Percentiles rank a stretch among this genome's conserved stretches.
These are phyloP conservation scores for Orbilia oligospora DNA, from an alignment of 2,329 filamentous ascomycete species.

Conservation along the genomic window DNA sequence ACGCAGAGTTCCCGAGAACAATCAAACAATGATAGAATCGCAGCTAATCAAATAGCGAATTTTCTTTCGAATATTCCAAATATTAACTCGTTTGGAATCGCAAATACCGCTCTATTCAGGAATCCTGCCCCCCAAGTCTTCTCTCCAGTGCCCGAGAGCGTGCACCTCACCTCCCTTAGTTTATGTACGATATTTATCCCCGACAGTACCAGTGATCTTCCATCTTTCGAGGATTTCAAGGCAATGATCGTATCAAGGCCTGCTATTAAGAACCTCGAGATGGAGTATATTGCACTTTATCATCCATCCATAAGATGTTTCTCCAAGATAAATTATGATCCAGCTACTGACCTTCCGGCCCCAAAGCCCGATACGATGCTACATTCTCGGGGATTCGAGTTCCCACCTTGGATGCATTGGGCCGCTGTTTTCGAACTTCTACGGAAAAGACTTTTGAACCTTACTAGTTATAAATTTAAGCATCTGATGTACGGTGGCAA, in stretches of 20 bases:
- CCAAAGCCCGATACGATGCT: not conserved
- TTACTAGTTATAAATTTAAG: not conserved
- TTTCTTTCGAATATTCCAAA: not conserved
- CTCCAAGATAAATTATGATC: not conserved
- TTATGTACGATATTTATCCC: constrained; percentile 7
- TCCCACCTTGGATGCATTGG: not conserved
- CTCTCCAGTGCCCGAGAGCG: not conserved
- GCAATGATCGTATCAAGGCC: constrained; percentile 9
- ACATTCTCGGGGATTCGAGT: not conserved
- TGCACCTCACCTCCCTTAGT: not conserved
- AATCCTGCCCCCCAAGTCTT: not conserved
- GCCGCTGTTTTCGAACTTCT: not conserved
- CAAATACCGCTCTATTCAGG: not conserved
- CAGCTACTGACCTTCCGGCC: not conserved
- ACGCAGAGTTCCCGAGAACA: not conserved
- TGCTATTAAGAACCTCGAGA: constrained; percentile 13
- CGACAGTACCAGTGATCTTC: not conserved
- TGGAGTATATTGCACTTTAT: not conserved
- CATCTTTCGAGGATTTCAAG: not conserved
- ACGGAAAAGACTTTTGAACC: not conserved
- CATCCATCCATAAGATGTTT: not conserved
- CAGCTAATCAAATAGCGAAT: not conserved
- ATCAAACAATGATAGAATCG: not conserved
- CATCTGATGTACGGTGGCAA: not conserved
- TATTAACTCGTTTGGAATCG: not conserved